phyloP scores from a whole-genome alignment of 2,329 filamentous ascomycete genomes.

The Colletotrichum brevisporum region DNA sequence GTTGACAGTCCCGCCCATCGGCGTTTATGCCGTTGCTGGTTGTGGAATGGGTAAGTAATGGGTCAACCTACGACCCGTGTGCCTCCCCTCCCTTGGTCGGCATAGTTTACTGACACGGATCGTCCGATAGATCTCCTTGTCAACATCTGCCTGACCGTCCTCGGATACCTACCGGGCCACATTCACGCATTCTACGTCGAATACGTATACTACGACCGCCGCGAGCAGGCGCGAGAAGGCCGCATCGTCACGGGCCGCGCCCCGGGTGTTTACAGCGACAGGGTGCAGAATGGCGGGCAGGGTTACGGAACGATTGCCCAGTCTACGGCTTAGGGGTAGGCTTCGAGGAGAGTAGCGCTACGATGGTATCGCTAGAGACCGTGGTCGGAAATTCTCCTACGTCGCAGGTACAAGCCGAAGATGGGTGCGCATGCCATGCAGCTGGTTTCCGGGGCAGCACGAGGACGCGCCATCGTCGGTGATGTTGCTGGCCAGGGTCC shows the following conservation, averaged over 20 bases:
- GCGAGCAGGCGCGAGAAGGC: conserved; percentile 73
- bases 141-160: conserved; percentile 76
- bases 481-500: background rate
- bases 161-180: conserved; percentile 83
- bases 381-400: background rate
- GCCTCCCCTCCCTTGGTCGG: background rate
- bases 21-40: conserved; percentile 74
- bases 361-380: background rate
- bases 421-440: background rate
- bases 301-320: conserved; percentile 68
- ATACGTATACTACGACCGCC: conserved; percentile 86
- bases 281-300: conserved; percentile 76
- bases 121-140: conserved; percentile 69
- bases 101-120: conserved; percentile 9
- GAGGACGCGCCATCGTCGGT: background rate
- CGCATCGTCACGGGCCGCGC: conserved; percentile 67
- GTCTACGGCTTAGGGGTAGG: conserved; percentile 14
- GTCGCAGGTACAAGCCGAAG: background rate
- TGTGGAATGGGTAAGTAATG: conserved; percentile 66
- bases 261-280: conserved; percentile 79
- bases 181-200: conserved; percentile 86
- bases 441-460: background rate
- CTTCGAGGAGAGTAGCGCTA: background rate
- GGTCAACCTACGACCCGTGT: background rate
- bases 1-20: conserved; percentile 73